Conservation (phyloP, 192 early-diverging fungal genomes). For the Coemansia sp. region DNA sequence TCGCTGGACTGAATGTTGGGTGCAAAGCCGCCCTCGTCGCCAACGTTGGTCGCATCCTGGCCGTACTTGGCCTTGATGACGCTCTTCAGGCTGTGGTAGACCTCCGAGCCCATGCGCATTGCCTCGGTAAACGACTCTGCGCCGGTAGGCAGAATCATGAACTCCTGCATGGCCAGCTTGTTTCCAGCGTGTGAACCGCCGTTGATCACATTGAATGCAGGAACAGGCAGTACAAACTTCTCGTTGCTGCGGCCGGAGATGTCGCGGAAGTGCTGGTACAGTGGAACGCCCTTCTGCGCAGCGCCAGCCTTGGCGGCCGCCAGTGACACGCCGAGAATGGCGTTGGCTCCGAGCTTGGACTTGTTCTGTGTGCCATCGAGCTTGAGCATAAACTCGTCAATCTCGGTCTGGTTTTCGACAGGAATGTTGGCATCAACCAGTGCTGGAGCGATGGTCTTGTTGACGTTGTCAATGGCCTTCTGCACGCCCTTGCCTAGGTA, state of each 20-base stretch:
- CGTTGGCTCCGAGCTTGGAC: slow-evolving; percentile 94
- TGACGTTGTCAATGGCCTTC: slow-evolving; percentile 90
- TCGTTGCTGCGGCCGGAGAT: slow-evolving; percentile 74
- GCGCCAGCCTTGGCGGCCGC: slow-evolving; percentile 95
- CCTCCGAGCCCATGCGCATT: slow-evolving; percentile 96
- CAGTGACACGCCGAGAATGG: slow-evolving; percentile 97
- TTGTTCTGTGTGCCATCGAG: slow-evolving; percentile 97
- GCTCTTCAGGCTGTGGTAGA: slow-evolving; percentile 93
- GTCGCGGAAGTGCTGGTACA: slow-evolving; percentile 94
- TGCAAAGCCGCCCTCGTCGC: slow-evolving; percentile 99
- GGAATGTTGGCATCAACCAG: slow-evolving; percentile 78
- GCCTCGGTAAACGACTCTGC: slow-evolving; percentile 91
- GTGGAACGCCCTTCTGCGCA: slow-evolving; percentile 88
- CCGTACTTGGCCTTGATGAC: slow-evolving; percentile 99
- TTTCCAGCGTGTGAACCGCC: slow-evolving; percentile 99
- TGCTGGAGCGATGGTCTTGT: slow-evolving; percentile 81
- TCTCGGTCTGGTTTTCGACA: slow-evolving; percentile 80
- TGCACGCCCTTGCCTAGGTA: slow-evolving; percentile 97
- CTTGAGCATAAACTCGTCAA: slow-evolving; percentile 89
- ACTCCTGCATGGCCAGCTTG: slow-evolving; percentile 99
- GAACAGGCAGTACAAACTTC: slow-evolving; percentile 92
- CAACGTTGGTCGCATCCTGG: slow-evolving; percentile 97
- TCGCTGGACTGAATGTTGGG: slow-evolving; percentile 97
- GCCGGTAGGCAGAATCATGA: slow-evolving; percentile 99
- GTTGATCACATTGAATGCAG: slow-evolving; percentile 99